Evolutionary conservation across 306 rosid genomes (phyloP).

Genomic region (Medicago truncatula): MtrunA17r5.0-ANR NC_053042.1:51321501-51322000

Average conservation of each 20-base stretch:
- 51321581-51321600: constrained; percentile 50
- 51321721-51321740: not conserved
- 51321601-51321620: constrained; percentile 43
- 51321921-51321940: not conserved
- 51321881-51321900: not conserved
- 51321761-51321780: constrained; percentile 43
- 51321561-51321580: constrained; percentile 32
- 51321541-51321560: constrained; percentile 48
- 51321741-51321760: constrained; percentile 32
- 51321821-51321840: constrained; percentile 49
- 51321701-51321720: constrained; percentile 7
- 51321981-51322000: not conserved
- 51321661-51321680: constrained; percentile 5
- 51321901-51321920: not conserved
- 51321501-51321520: constrained; percentile 45
- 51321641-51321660: constrained; percentile 47
- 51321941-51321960: constrained; percentile 59
- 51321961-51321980: constrained; percentile 39
- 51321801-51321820: constrained; percentile 53
- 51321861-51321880: constrained; percentile 66
- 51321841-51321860: constrained; percentile 65
- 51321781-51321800: constrained; percentile 52
- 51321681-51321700: constrained; percentile 14
- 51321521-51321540: constrained; percentile 39
- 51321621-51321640: not conserved